Evolutionary conservation across 495 filamentous ascomycete genomes (phyloP).

Genomic region (Astrothelium subdiscretum): DNA sequence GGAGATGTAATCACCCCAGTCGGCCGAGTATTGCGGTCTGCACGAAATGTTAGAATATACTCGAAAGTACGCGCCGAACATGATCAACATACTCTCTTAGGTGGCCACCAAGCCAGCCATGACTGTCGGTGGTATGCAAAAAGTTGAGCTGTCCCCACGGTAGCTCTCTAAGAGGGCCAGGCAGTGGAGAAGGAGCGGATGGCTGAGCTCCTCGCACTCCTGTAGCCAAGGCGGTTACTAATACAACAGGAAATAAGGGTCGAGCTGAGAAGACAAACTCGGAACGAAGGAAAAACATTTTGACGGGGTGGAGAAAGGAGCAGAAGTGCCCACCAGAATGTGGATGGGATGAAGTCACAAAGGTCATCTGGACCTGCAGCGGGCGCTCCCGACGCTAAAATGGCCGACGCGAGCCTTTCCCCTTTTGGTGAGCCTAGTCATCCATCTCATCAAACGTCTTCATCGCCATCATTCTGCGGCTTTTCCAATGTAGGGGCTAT

Average conservation of each 20-base stretch:
- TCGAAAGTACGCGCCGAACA: background rate
- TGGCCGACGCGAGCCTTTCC: too few species aligned
- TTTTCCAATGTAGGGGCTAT: background rate
- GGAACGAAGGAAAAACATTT: background rate
- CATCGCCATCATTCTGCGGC: too few species aligned
- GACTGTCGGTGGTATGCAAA: slow-evolving; percentile 85
- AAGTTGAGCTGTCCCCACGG: slow-evolving; percentile 91
- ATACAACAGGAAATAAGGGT: background rate
- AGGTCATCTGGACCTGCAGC: slow-evolving; percentile 1
- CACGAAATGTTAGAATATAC: background rate
- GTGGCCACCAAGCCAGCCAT: slow-evolving; percentile 94
- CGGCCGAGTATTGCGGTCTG: slow-evolving; percentile 79
- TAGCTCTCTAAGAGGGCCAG: slow-evolving; percentile 69
- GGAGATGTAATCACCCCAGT: slow-evolving; percentile 97
- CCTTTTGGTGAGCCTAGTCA: too few species aligned
- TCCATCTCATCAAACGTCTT: too few species aligned
- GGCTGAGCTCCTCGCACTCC: slow-evolving; percentile 55
- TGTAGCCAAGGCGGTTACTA: background rate
- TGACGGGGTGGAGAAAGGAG: background rate
- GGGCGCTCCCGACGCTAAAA: too few species aligned
- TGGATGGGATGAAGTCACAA: background rate
- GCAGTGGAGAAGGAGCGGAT: slow-evolving; percentile 62
- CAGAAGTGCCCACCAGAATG: too few species aligned
- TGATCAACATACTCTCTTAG: slow-evolving; percentile 57
- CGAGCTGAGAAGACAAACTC: background rate